A percentile compares a stretch with the other conserved stretches of the same genome.
phyloP scores from a whole-genome alignment of 495 filamentous ascomycete genomes.

The Penicillium odoratum region DNA sequence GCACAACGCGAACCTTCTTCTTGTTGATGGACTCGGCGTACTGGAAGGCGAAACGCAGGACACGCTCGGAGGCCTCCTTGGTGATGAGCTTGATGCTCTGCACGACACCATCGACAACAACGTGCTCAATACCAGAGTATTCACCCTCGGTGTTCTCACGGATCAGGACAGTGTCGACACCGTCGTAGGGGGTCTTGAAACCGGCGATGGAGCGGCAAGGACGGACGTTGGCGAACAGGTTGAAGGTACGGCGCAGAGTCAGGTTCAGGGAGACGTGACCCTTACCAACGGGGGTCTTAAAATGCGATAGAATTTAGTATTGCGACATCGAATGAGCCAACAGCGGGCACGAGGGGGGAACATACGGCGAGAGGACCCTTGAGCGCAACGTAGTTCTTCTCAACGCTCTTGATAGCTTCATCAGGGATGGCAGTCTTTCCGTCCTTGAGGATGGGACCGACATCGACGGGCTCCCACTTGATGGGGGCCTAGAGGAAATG shows the following conservation, averaged over 20 bases:
- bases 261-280: slow-evolving; percentile 99
- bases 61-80: slow-evolving; percentile 85
- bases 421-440: slow-evolving; percentile 91
- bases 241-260: slow-evolving; percentile 97
- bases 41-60: slow-evolving; percentile 95
- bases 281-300: slow-evolving; percentile 92
- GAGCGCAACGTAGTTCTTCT: slow-evolving; percentile 89
- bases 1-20: slow-evolving; percentile 93
- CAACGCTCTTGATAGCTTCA: slow-evolving; percentile 85
- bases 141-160: slow-evolving; percentile 99
- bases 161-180: slow-evolving; percentile 96
- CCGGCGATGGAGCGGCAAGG: slow-evolving; percentile 95
- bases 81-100: slow-evolving; percentile 99
- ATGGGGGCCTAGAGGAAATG: slow-evolving; percentile 72
- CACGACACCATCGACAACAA: slow-evolving; percentile 96
- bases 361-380: slow-evolving; percentile 96
- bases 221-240: slow-evolving; percentile 98
- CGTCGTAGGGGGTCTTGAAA: slow-evolving; percentile 98
- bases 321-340: background rate
- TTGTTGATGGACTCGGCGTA: slow-evolving; percentile 88
- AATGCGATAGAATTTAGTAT: slow-evolving; percentile 24
- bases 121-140: slow-evolving; percentile 99
- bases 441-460: slow-evolving; percentile 87
- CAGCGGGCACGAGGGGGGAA: slow-evolving; percentile 12
- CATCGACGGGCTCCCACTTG: slow-evolving; percentile 96